A percentile compares a stretch with the other conserved stretches of the same genome.
These are phyloP conservation scores for Cajanus cajan DNA, from an alignment of 306 rosid genomes.

Conservation along the genomic window DNA sequence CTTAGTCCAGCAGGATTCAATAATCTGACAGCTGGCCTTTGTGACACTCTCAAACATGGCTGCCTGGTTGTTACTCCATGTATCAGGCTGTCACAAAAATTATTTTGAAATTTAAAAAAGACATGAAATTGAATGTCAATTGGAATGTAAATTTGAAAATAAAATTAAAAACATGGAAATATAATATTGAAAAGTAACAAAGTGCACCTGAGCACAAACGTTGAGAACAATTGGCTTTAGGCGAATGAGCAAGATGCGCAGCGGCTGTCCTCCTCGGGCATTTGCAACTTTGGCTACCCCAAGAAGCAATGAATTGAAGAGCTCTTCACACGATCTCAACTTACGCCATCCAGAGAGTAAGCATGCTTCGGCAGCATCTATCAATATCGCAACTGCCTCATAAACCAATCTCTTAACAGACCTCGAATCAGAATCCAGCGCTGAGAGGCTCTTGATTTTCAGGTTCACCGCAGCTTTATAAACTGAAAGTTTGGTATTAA, in stretches of 20 bases:
- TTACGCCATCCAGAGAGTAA: conserved; percentile 92
- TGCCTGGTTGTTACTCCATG: conserved; percentile 86
- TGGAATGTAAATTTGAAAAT: conserved; percentile 21
- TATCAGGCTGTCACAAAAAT: conserved; percentile 63
- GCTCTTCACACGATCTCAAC: conserved; percentile 86
- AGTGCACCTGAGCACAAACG: conserved; percentile 83
- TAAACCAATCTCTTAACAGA: conserved; percentile 80
- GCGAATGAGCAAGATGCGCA: conserved; percentile 93
- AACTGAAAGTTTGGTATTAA: conserved; percentile 76
- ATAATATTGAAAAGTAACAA: conserved; percentile 20
- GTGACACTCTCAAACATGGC: conserved; percentile 88
- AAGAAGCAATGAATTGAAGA: conserved; percentile 71
- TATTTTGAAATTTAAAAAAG: neutral
- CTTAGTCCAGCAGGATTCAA: conserved; percentile 93
- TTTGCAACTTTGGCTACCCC: conserved; percentile 84
- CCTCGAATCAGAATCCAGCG: conserved; percentile 74
- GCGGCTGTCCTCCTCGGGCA: conserved; percentile 86
- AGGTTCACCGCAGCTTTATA: conserved; percentile 74
- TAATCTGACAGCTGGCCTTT: conserved; percentile 79
- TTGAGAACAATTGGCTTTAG: conserved; percentile 86
- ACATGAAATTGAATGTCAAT: conserved; percentile 8
- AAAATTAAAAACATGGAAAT: neutral
- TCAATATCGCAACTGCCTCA: conserved; percentile 85
- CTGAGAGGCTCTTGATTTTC: conserved; percentile 63
- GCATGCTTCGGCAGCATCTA: conserved; percentile 97